Conservation (phyloP, 2,329 filamentous ascomycete genomes). For the Tolypocladium album region DNA sequence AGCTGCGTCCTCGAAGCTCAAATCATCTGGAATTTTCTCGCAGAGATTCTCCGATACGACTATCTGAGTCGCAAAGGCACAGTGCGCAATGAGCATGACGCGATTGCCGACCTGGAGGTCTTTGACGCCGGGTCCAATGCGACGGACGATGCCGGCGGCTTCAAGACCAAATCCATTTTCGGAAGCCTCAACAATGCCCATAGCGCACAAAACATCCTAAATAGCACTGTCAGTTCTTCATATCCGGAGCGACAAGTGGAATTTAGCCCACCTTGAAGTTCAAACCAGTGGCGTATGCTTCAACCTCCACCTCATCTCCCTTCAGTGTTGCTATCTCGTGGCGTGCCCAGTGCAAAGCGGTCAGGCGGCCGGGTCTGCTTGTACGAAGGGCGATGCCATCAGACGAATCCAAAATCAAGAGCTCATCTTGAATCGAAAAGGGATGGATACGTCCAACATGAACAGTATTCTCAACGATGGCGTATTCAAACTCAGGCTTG, state of each 20-base stretch:
- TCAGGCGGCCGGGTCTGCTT: neutral
- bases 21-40: neutral
- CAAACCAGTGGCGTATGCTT: constrained; percentile 19
- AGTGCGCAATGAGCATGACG: neutral
- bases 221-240: neutral
- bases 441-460: neutral
- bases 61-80: neutral
- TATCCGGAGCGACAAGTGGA: neutral
- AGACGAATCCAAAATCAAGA: neutral
- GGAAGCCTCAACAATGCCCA: neutral
- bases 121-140: neutral
- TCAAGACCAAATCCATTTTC: neutral
- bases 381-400: neutral
- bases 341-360: neutral
- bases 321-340: neutral
- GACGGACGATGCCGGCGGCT: neutral
- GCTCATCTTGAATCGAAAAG: neutral
- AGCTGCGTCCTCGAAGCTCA: neutral
- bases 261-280: constrained; percentile 13
- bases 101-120: neutral
- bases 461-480: neutral
- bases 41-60: neutral
- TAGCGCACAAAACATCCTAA: neutral
- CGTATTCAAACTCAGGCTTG: constrained; percentile 1
- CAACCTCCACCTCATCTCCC: constrained; percentile 20